Base-by-base conservation (phyloP, 495 filamentous ascomycete species). In the Bathelium albidoporum region DNA sequence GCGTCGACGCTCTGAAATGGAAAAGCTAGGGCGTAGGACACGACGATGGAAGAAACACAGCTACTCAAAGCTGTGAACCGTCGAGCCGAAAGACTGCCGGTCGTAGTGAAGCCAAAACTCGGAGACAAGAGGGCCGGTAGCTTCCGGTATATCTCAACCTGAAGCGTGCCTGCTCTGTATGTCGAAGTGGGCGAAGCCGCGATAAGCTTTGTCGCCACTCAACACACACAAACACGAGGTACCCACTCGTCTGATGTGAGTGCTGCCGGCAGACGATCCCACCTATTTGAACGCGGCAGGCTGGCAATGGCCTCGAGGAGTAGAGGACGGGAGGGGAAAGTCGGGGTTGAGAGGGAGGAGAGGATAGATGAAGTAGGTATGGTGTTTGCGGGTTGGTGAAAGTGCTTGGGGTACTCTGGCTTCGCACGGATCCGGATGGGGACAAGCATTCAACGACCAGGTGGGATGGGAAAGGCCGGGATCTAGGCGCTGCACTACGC, bases 41-140 rank as follows among this genome's bases (percentile, higher is more conserved):
- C 45, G 41, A 60, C 49, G 61, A 61, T 39, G 59, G 16, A 43
- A 49, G 43, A 55, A 29, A 55, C 70, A 72, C 72, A 75, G 71
- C 73, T 75, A 74, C 62, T 70, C 45, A 75, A 75, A 74, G 71
- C 69, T 64, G 69, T 64, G 72, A 55, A 69, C 68, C 43, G 69
- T 65, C 66, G 58, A 60, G 39, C 36, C 32, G 36, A 52, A 58
- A 7, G 52, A 29, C 29, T 29, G 24, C 20, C 26, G 49, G 24
- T 55, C 26, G 49, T 20, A 55, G 29, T 55, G 24, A 55, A 29
- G 14, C 28, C n/a, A 60, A 31, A 16, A 34, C 58, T 69, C 71
- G 24, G 20, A 24, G 49, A 55, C 26, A 55, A 24, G 22, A 55
- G 20, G 49, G 49, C 49, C 49, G 49, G 24, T 16, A 29, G 49